Conservation (phyloP, 164 flowering plant species). For the Tetracentron sinense region DNA sequence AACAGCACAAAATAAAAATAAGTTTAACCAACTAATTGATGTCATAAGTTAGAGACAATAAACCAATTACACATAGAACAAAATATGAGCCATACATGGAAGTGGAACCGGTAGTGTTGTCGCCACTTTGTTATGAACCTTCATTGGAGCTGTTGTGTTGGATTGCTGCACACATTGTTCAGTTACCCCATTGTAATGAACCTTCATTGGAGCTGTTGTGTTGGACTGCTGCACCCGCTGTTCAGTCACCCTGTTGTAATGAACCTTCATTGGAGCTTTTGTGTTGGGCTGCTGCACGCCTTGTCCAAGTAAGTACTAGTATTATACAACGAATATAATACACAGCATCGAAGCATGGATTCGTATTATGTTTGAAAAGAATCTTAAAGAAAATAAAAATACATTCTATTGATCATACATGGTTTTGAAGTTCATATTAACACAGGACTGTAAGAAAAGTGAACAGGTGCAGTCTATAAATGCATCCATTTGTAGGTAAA, state of each 20-base stretch:
- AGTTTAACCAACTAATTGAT: background rate
- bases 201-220: constrained; percentile 22
- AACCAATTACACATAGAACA: background rate
- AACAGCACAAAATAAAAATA: background rate
- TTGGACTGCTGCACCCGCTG: constrained; percentile 17
- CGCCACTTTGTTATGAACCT: constrained; percentile 22
- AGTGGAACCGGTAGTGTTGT: constrained; percentile 21
- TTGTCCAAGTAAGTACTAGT: constrained; percentile 22
- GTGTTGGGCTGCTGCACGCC: constrained; percentile 20
- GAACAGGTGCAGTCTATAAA: too few relatives aligned
- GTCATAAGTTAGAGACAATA: background rate
- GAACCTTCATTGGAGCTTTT: constrained; percentile 23
- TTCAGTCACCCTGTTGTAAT: constrained; percentile 16
- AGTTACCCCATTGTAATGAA: constrained; percentile 18
- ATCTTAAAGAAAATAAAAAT: too few relatives aligned
- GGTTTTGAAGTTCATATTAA: too few relatives aligned
- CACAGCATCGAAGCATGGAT: background rate
- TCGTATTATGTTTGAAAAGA: background rate
- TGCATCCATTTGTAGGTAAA: too few relatives aligned
- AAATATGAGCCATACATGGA: constrained; percentile 24
- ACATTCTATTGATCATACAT: too few relatives aligned
- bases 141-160: constrained; percentile 16
- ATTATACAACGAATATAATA: background rate
- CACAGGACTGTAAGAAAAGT: too few relatives aligned
- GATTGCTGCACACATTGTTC: too few relatives aligned